Conservation (phyloP, 2,329 filamentous ascomycete species). For the Beauveria varroae region DNA sequence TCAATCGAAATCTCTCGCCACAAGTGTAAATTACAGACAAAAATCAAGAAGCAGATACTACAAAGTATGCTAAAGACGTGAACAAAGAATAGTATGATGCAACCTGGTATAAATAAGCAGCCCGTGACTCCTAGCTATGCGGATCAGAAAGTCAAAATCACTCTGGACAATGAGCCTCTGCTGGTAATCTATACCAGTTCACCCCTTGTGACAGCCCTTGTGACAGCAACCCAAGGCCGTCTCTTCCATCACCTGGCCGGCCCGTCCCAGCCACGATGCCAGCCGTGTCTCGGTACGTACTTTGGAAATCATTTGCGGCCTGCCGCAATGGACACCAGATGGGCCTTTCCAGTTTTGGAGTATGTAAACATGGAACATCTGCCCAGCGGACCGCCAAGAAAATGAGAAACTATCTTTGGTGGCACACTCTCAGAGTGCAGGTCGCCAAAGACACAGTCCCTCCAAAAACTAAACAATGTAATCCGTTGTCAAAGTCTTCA, state of each 20-base stretch:
- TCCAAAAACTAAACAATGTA: background rate
- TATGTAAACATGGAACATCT: background rate
- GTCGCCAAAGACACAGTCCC: background rate
- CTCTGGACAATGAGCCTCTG: background rate
- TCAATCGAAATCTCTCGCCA: background rate
- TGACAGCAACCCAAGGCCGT: background rate
- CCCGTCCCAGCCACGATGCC: background rate
- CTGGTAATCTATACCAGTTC: background rate
- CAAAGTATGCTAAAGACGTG: background rate
- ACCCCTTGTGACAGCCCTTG: background rate
- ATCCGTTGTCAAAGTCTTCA: background rate
- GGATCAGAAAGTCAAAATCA: slow-evolving; percentile 7
- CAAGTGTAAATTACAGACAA: background rate
- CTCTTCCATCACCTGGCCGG: background rate
- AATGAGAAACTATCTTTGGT: background rate
- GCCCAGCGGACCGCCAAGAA: background rate
- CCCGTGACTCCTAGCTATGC: slow-evolving; percentile 5
- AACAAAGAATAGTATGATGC: background rate
- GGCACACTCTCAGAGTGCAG: background rate
- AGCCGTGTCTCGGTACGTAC: background rate
- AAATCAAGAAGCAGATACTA: background rate
- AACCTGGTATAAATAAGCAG: background rate
- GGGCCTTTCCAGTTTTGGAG: background rate
- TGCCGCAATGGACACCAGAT: background rate
- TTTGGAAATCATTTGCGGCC: background rate